These are phyloP conservation scores for Hippophae rhamnoides DNA, from an alignment of 306 rosid species.

Conservation along the genomic window DNA sequence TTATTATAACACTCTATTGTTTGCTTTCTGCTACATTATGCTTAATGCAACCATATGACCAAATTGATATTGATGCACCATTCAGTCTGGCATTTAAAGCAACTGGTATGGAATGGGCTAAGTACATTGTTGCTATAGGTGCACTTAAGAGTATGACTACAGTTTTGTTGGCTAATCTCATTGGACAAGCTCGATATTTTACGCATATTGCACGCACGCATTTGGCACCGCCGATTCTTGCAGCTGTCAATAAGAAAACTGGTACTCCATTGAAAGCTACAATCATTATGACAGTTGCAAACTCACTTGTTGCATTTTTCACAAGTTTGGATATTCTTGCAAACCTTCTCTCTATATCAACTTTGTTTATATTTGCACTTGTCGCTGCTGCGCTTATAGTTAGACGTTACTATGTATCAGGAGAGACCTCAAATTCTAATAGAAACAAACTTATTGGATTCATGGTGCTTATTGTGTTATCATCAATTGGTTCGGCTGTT, in stretches of 20 bases:
- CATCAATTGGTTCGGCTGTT: slow-evolving; percentile 16
- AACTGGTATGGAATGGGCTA: slow-evolving; percentile 22
- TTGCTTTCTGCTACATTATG: slow-evolving; percentile 16
- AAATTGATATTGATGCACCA: slow-evolving; percentile 20
- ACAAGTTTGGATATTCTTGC: slow-evolving; percentile 23
- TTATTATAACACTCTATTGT: slow-evolving; percentile 7
- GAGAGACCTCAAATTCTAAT: slow-evolving; percentile 14
- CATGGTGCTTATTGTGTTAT: slow-evolving; percentile 14
- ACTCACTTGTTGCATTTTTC: slow-evolving; percentile 29
- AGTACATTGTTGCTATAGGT: slow-evolving; percentile 26
- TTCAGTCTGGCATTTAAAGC: slow-evolving; percentile 15
- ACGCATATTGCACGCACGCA: slow-evolving; percentile 28
- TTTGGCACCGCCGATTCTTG: slow-evolving; percentile 26
- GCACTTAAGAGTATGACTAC: slow-evolving; percentile 27
- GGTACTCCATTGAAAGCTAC: slow-evolving; percentile 25
- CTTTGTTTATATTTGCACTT: slow-evolving; percentile 25
- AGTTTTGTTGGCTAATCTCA: slow-evolving; percentile 15
- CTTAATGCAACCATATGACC: slow-evolving; percentile 18
- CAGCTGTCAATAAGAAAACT: slow-evolving; percentile 17
- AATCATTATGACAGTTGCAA: slow-evolving; percentile 21
- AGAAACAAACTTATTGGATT: slow-evolving; percentile 12
- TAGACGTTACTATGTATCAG: slow-evolving; percentile 16
- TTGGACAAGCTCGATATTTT: slow-evolving; percentile 27
- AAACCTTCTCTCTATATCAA: slow-evolving; percentile 25
- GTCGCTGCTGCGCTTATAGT: slow-evolving; percentile 15